Percentiles rank a stretch among this genome's conserved stretches.
These are phyloP conservation scores for Fusarium luffae DNA, from an alignment of 2,329 filamentous ascomycete species.

Conservation along the genomic window DNA sequence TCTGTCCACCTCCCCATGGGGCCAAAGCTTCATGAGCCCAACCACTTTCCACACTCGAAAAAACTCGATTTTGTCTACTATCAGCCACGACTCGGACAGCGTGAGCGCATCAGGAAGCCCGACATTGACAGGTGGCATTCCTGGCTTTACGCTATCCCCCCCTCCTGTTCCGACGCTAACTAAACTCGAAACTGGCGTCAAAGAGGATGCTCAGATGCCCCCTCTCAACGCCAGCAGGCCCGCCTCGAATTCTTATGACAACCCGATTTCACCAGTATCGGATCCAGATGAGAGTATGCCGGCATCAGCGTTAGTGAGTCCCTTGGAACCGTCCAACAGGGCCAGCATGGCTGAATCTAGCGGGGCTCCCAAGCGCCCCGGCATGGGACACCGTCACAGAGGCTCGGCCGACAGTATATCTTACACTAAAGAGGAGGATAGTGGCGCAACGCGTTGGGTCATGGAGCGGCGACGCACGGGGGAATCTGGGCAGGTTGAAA, in stretches of 20 bases:
- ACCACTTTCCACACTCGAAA: constrained; percentile 56
- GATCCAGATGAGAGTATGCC: constrained; percentile 33
- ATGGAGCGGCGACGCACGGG: constrained; percentile 74
- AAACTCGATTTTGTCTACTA: constrained; percentile 62
- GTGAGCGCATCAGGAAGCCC: constrained; percentile 62
- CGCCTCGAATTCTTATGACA: constrained; percentile 21
- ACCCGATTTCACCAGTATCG: constrained; percentile 36
- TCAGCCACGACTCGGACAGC: constrained; percentile 61
- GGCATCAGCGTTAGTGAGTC: constrained; percentile 34
- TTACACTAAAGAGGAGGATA: constrained; percentile 73
- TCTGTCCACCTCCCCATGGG: constrained; percentile 57
- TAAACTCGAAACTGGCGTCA: constrained; percentile 19
- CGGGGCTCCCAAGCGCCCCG: constrained; percentile 22
- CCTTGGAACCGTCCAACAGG: constrained; percentile 35
- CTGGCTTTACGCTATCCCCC: constrained; percentile 46
- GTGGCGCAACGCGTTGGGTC: constrained; percentile 72
- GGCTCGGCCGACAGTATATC: constrained; percentile 75
- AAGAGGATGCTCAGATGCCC: constrained; percentile 22
- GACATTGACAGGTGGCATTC: constrained; percentile 58
- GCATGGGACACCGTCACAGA: constrained; percentile 61
- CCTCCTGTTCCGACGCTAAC: constrained; percentile 37
- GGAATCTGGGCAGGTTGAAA: constrained; percentile 72
- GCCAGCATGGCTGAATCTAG: constrained; percentile 23
- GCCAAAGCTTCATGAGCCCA: constrained; percentile 35
- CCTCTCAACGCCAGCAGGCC: constrained; percentile 21